Conservation (phyloP, 768 basidiomycete species). For the Xanthoconium stramineum region DNA sequence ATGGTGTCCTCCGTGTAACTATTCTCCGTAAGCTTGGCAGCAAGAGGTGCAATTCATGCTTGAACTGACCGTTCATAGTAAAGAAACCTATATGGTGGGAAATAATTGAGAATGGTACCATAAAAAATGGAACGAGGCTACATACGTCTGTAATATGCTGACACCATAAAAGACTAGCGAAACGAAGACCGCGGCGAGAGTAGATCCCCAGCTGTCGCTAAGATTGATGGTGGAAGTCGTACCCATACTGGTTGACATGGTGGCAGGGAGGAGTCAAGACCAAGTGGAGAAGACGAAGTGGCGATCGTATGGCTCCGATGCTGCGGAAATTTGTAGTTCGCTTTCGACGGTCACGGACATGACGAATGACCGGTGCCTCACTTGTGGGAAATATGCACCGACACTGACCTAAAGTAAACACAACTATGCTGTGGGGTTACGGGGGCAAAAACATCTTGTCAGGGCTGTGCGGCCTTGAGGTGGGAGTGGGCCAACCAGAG, state of each 20-base stretch:
- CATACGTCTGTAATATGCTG: slow-evolving; percentile 26
- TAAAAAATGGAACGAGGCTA: background rate
- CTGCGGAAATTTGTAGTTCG: slow-evolving; percentile 12
- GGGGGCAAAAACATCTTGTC: background rate
- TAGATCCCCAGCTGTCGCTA: slow-evolving; percentile 23
- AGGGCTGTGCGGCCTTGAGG: background rate
- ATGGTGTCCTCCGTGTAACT: slow-evolving; percentile 14
- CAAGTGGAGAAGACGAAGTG: background rate
- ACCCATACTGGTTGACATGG: slow-evolving; percentile 11
- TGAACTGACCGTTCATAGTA: slow-evolving; percentile 24
- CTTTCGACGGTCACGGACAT: slow-evolving; percentile 14
- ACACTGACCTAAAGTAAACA: background rate
- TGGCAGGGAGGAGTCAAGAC: background rate
- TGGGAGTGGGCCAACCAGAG: background rate
- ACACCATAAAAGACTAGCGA: slow-evolving; percentile 24
- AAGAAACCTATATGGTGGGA: slow-evolving; percentile 16
- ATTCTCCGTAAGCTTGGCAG: slow-evolving; percentile 2
- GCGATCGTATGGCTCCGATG: background rate
- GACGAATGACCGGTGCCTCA: no score
- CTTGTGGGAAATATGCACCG: background rate
- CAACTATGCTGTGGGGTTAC: background rate
- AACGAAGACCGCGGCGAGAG: slow-evolving; percentile 17
- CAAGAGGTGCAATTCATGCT: background rate
- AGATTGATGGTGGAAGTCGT: slow-evolving; percentile 3
- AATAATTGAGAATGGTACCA: background rate